Percentiles rank a stretch among this genome's conserved stretches.
These are phyloP conservation scores for Carex kokanica DNA, from an alignment of 176 grass and related monocot genomes.

Conservation along the genomic window DNA sequence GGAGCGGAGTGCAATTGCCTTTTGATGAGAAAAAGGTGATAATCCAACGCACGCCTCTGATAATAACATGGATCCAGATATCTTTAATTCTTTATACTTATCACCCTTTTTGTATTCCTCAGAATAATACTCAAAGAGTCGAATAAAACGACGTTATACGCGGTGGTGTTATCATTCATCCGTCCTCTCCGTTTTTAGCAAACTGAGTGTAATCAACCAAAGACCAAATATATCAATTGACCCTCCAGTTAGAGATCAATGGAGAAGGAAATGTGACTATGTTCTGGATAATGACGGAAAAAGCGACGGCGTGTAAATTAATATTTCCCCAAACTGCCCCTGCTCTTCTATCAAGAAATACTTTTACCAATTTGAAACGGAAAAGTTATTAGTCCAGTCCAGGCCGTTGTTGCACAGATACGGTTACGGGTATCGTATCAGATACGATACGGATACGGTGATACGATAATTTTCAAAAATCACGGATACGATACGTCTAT, in stretches of 20 bases:
- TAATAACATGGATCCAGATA: constrained; percentile 4
- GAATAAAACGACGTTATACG: too few relatives aligned
- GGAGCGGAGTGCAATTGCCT: background rate
- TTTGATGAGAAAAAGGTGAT: background rate
- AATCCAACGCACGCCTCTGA: constrained; percentile 23
- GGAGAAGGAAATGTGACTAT: background rate
- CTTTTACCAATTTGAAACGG: too few relatives aligned
- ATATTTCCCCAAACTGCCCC: background rate
- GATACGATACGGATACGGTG: too few relatives aligned
- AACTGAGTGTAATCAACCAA: background rate
- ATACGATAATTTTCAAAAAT: too few relatives aligned
- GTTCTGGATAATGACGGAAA: background rate
- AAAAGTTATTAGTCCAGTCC: too few relatives aligned
- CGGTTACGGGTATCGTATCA: too few relatives aligned
- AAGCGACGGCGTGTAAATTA: too few relatives aligned
- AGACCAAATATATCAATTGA: background rate
- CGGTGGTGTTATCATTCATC: background rate
- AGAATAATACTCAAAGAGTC: too few relatives aligned
- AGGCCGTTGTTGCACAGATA: too few relatives aligned
- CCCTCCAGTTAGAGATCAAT: background rate
- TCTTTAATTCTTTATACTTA: background rate
- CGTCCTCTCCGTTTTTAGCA: background rate
- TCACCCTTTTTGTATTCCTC: background rate
- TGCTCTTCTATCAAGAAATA: too few relatives aligned
- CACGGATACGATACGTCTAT: too few relatives aligned